Base-by-base conservation (phyloP, 352 stramenopile species). In the Globisporangium sylvaticum region DNA sequence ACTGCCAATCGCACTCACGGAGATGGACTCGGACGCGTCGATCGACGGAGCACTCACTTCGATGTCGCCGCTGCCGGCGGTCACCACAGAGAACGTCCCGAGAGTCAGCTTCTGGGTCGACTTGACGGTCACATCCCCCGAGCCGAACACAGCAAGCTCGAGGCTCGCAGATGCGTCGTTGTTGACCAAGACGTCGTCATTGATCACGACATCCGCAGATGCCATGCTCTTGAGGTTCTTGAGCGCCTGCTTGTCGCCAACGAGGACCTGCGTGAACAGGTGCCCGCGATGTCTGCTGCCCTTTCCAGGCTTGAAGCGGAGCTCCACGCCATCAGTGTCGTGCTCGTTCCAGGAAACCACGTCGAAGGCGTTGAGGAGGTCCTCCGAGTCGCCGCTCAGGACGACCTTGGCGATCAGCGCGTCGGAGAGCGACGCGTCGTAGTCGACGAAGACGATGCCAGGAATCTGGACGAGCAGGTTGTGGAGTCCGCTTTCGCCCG, bases 301-400 rank as follows among this genome's bases (percentile, higher is more conserved):
- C 29, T 50, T 24, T 46, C 4, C 56, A 50, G 12, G 9, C 25
- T 27, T 29, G 31, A 62, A 31, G 22, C 56, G 56, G 18, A 39
- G 25, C 29, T 39, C 46, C 20, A 56, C 8, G 4, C 59, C 24
- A 12, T 44, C 15, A 27, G 12, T 22, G 4, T 18, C 9, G 42
- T 7, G 20, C 1, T 65, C 27, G 37, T 46, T 22, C 24, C 15
- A 32, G 8, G 56, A 29, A 4, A 70, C 58, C 42, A 74, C 74
- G 32, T 90, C 75, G 9, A 88, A 70, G 18, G 76, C 29, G 14
- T 79, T 53, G 2, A 89, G 56, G 55, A 90, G 58, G 22, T 79
- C 75, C 4, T 70, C 70, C 62, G 82, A 88, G 72, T 87, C 80
- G 56, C 82, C 77, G 29, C 72, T 79, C 59, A 90, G 61, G 46